These are phyloP conservation scores for Ogataea kodamae DNA, from an alignment of 805 yeast genomes.

Conservation along the genomic window DNA sequence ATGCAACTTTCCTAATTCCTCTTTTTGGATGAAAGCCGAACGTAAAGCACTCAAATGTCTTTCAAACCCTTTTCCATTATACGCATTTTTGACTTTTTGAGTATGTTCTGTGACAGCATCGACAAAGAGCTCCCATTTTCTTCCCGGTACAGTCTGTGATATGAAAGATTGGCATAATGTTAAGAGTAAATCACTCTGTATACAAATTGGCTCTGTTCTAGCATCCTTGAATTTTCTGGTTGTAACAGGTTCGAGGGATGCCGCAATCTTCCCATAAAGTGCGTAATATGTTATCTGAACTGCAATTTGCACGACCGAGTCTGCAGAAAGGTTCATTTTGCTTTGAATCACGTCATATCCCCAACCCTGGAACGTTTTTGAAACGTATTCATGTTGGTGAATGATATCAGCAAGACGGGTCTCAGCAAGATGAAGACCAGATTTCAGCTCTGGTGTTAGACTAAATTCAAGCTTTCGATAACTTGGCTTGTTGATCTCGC, in stretches of 20 bases:
- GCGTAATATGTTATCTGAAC: constrained; percentile 55
- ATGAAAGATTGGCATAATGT: constrained; percentile 61
- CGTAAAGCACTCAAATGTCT: constrained; percentile 65
- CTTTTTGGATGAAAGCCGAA: constrained; percentile 50
- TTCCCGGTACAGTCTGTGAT: constrained; percentile 44
- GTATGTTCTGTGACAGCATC: constrained; percentile 53
- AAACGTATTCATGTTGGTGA: constrained; percentile 53
- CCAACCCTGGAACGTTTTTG: constrained; percentile 28
- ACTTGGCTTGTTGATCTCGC: constrained; percentile 36
- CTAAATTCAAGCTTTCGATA: constrained; percentile 32
- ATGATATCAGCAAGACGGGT: constrained; percentile 56
- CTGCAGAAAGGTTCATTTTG: constrained; percentile 43
- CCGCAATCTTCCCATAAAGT: constrained; percentile 45
- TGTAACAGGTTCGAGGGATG: constrained; percentile 48
- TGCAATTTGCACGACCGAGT: constrained; percentile 49
- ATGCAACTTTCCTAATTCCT: constrained; percentile 43
- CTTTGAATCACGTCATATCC: constrained; percentile 35
- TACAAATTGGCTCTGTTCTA: constrained; percentile 64
- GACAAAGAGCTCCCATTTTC: constrained; percentile 49
- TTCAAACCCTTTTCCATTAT: constrained; percentile 66
- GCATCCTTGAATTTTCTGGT: constrained; percentile 66
- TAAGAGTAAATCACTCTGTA: constrained; percentile 53
- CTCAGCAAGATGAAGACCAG: constrained; percentile 52
- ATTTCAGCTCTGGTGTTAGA: constrained; percentile 44
- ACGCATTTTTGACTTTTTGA: constrained; percentile 45